Conservation (phyloP, 2,329 filamentous ascomycete genomes). For the Colletotrichum magnum region DNA sequence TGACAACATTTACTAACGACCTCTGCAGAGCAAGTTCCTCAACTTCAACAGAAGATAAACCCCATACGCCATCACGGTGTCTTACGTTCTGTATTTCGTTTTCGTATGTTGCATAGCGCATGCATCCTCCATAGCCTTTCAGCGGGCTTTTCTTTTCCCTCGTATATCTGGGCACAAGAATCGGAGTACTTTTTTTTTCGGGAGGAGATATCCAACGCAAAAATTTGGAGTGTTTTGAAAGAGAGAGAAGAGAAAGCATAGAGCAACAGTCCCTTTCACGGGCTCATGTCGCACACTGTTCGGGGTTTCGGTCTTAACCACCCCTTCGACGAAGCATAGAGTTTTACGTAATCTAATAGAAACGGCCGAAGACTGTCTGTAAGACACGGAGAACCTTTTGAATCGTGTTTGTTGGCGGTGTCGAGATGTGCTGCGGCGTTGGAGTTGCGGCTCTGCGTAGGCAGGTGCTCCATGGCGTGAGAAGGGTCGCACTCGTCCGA, state of each 20-base stretch:
- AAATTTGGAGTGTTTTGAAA: not conserved
- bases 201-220: not conserved
- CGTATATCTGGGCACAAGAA: not conserved
- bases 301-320: not conserved
- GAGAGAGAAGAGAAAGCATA: conserved; percentile 15
- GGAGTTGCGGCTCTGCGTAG: too few relatives aligned
- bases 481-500: too few relatives aligned
- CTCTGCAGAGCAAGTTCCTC: conserved; percentile 61
- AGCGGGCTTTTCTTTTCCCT: not conserved
- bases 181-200: conserved; percentile 2
- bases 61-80: not conserved
- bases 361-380: not conserved
- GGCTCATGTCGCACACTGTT: not conserved
- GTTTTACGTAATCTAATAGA: conserved; percentile 34
- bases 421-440: too few relatives aligned
- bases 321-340: conserved; percentile 10
- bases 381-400: not conserved
- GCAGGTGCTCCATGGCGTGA: too few relatives aligned
- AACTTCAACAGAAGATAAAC: conserved; percentile 67
- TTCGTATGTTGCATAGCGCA: conserved; percentile 27
- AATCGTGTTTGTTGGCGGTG: too few relatives aligned
- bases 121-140: not conserved
- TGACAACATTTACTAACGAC: not conserved
- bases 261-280: conserved; percentile 22
- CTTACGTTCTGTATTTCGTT: conserved; percentile 1